Percentiles rank a stretch among this genome's conserved stretches.
Evolutionary conservation across 2,329 filamentous ascomycete species (phyloP).

Genomic region (Botrytis galanthina): DNA sequence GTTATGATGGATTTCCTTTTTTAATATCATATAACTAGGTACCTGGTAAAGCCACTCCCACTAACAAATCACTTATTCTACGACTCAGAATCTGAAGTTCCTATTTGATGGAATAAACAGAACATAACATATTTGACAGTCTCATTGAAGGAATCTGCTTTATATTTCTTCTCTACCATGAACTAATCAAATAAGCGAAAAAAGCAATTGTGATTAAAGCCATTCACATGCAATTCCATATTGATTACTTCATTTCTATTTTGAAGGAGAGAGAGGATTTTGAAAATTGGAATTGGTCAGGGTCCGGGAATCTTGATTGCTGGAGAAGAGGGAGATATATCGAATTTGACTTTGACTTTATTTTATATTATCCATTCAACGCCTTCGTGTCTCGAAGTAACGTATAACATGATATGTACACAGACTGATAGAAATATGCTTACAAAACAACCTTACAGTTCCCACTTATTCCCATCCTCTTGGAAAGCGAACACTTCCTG

Average conservation of each 20-base stretch:
- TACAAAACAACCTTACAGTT: not conserved
- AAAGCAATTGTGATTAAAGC: not conserved
- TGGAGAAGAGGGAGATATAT: too few species aligned
- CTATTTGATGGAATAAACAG: not conserved
- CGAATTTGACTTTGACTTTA: not conserved
- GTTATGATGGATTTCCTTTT: not conserved
- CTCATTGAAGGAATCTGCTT: not conserved
- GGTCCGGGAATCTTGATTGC: not conserved
- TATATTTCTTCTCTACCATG: not conserved
- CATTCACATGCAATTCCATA: not conserved
- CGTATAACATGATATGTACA: not conserved
- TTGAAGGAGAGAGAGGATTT: too few species aligned
- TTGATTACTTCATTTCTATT: not conserved
- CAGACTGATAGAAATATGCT: not conserved
- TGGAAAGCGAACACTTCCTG: conserved; percentile 21
- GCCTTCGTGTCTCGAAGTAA: not conserved
- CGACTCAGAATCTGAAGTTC: not conserved
- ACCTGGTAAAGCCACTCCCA: not conserved
- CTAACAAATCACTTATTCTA: not conserved
- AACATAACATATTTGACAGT: not conserved
- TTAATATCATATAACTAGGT: not conserved
- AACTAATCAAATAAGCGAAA: not conserved
- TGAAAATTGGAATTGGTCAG: not conserved
- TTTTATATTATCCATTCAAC: not conserved
- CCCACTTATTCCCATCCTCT: not conserved